Base-by-base conservation (phyloP, 2,329 filamentous ascomycete genomes). In the Chalara sp. region DNA sequence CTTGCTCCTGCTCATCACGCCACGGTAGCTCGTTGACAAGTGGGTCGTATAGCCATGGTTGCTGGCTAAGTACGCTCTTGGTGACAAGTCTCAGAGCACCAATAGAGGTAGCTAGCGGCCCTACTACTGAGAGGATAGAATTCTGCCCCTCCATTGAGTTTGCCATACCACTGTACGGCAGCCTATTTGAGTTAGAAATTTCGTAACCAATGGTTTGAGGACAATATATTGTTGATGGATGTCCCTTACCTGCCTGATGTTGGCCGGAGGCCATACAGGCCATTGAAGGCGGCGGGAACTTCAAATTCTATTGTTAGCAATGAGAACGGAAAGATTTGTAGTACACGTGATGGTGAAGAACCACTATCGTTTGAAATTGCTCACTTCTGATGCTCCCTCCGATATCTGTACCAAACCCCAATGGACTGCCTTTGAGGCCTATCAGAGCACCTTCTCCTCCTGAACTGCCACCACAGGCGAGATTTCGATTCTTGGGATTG, bases 1-100 rank as follows among this genome's bases (percentile, higher is more conserved):
- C 57, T 32, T 64, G 50, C 51, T 64, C 63, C 40, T 64, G 57
- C 33, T 77, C 71, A 29, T 75, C 66, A 2, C 83, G 74, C 77
- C 83, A 89, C 0, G 84, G 84, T 1, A 89, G 70, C 21, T 85
- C 80, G 40, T 81, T 67, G 0, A 84, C 81, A 0, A 82, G 67
- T 0, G 85, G 84, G 62, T 89, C 85, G 55, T 78, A 68, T 1
- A 80, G 65, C 86, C 85, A 89, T 0, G 85, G 85, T 48, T 79
- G 59, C 32, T 74, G 74, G 10, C 69, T 70, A 1, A 89, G 67
- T 2, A 87, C 62, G 0, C 76, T 68, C 58, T 80, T 75, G 2
- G 81, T 72, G 2, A 82, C 60, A 3, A 87, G 65, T 39, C 73
- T 74, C 10, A 87, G 59, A 0, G 75, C 76, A 1, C 72, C 70